Conservation (phyloP, 2,329 filamentous ascomycete species). For the Dothideomycetidae sp. region DNA sequence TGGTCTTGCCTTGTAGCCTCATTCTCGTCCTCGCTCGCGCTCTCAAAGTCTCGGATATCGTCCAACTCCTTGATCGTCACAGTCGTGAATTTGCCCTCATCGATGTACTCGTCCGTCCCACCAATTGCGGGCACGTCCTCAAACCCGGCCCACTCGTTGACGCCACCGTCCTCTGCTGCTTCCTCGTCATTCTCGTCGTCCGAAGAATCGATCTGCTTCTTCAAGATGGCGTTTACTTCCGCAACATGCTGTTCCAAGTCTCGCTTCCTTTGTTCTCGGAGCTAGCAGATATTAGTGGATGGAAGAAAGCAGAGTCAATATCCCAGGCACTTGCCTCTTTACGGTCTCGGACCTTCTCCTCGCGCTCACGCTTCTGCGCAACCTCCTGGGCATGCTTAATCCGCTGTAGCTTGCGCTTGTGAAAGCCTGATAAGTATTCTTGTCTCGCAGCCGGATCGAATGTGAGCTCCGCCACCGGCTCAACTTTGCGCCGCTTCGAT, state of each 20-base stretch:
- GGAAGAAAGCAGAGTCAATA: no score
- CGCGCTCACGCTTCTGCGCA: slow-evolving; percentile 59
- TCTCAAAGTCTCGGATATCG: slow-evolving; percentile 31
- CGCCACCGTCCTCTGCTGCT: slow-evolving; percentile 14
- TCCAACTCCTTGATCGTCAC: slow-evolving; percentile 86
- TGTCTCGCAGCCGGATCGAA: slow-evolving; percentile 70
- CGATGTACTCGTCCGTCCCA: slow-evolving; percentile 57
- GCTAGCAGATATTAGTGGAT: slow-evolving; percentile 41
- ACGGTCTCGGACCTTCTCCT: slow-evolving; percentile 60
- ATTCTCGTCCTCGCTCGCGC: slow-evolving; percentile 6
- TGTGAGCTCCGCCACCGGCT: slow-evolving; percentile 58
- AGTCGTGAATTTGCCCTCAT: slow-evolving; percentile 90
- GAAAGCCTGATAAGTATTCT: slow-evolving; percentile 89
- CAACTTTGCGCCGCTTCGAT: slow-evolving; percentile 52
- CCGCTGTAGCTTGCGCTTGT: slow-evolving; percentile 82
- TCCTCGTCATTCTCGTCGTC: slow-evolving; percentile 23
- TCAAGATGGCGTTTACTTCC: slow-evolving; percentile 56
- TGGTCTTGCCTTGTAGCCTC: slow-evolving; percentile 23
- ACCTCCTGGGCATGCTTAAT: slow-evolving; percentile 74
- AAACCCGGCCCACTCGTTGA: slow-evolving; percentile 25
- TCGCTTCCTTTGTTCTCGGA: slow-evolving; percentile 67
- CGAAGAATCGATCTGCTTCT: slow-evolving; percentile 38
- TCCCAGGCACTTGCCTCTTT: slow-evolving; percentile 48
- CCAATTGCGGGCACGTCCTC: slow-evolving; percentile 48
- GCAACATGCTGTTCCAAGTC: slow-evolving; percentile 73